Base-by-base conservation (phyloP, 805 yeast species). In the Grigorovia jiainica region DNA sequence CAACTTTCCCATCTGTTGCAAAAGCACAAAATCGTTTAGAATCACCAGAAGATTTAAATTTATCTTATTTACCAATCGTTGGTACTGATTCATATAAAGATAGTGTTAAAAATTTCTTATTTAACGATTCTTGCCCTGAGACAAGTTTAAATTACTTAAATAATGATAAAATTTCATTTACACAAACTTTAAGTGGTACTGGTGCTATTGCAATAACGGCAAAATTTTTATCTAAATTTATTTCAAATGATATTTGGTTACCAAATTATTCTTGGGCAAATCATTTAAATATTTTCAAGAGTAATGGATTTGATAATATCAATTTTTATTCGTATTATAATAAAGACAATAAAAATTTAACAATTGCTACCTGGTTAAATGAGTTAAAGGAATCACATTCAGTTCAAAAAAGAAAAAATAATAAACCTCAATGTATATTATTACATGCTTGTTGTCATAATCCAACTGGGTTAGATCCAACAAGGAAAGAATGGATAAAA, bases 241-340 rank as follows among this genome's bases (percentile, higher is more conserved):
- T 74, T 48, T 51, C 62, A 20, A 53, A 52, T 11, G 45, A 53
- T 20, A 73, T 89, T 43, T 73, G 79, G 57, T 72, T 87, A 42
- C 92, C 97, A 39, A 74, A 78, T 55, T 96, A 95, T 42, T 83
- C 96, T 13, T 89, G 97, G 97, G 87, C 95, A 33, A 90, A 89
- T 66, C 97, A 89, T 67, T 67, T 75, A 48, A 84, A 87, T 41
- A 85, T 87, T 38, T 82, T 87, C 65, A 65, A 71, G 43, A 82
- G 76, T 49, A 77, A 87, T 24, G 95, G 95, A 16, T 67, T 87
- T 38, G 40, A 45, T 45, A 52, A 68, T 43, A 67, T 80, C 3
- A 73, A 70, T 49, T 70, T 66, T 57, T 87, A 87, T 65, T 68
- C 79, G 13, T 87, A 87, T 67, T 86, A 82, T 67, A 41, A 45